A percentile compares a stretch with the other conserved stretches of the same genome.
These are phyloP conservation scores for Haemoproteus tartakovskyi DNA, from an alignment of 169 alveolate species.

Conservation along the genomic window DNA sequence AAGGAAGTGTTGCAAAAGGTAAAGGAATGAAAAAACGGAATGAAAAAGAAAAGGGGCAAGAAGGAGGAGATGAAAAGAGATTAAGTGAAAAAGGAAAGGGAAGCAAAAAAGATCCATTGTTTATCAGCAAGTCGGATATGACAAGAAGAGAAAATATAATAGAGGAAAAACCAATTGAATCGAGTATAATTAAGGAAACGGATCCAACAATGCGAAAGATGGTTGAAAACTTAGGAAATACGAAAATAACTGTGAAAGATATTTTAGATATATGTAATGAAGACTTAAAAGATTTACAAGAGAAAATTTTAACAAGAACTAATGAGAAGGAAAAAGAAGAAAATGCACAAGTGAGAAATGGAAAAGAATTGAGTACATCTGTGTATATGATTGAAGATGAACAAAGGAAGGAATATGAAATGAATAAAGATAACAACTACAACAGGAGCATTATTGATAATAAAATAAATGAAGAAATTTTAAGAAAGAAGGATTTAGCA, in stretches of 20 bases:
- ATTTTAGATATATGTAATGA: constrained; percentile 18
- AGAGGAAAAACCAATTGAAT: not conserved
- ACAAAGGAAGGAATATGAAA: not conserved
- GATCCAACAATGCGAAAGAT: constrained; percentile 1
- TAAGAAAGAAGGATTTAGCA: constrained; percentile 30
- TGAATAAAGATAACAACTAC: not conserved
- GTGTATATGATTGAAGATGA: not conserved
- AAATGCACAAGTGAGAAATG: too few relatives aligned
- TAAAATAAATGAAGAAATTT: constrained; percentile 34
- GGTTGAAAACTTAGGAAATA: constrained; percentile 22
- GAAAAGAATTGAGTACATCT: too few relatives aligned
- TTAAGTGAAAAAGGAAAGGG: too few relatives aligned
- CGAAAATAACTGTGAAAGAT: constrained; percentile 12
- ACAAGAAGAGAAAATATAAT: not conserved
- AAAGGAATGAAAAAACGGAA: not conserved
- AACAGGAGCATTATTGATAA: not conserved
- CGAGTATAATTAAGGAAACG: constrained; percentile 4
- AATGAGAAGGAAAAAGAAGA: too few relatives aligned
- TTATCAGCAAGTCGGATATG: not conserved
- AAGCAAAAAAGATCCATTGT: too few relatives aligned
- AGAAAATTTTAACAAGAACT: constrained; percentile 14
- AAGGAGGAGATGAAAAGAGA: too few relatives aligned
- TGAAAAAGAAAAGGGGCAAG: not conserved
- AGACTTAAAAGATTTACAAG: constrained; percentile 4
- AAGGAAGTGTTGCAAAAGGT: not conserved